These are phyloP conservation scores for Amanita muscaria DNA, from an alignment of 768 basidiomycete genomes.

Conservation along the genomic window DNA sequence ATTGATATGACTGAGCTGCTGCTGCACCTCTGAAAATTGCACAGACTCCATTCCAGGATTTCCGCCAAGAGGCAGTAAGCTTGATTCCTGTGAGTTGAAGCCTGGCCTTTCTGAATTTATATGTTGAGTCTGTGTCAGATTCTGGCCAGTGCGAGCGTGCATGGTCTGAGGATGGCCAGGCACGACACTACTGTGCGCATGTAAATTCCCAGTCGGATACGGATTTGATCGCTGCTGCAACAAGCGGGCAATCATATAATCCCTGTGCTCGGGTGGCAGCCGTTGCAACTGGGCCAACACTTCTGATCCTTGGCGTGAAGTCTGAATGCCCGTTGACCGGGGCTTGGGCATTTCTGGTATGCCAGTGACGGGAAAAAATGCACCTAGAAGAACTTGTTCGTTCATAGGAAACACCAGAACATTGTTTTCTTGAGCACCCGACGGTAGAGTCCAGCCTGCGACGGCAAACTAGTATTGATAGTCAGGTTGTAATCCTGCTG, in stretches of 20 bases:
- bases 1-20: not conserved
- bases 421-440: constrained; percentile 33
- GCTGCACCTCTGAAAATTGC: too few species aligned
- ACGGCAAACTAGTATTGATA: constrained; percentile 35
- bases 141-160: not conserved
- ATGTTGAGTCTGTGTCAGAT: not conserved
- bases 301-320: constrained; percentile 11
- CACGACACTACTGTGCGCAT: not conserved
- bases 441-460: constrained; percentile 39
- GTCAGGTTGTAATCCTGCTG: constrained; percentile 1
- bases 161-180: not conserved
- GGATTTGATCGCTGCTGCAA: constrained; percentile 5
- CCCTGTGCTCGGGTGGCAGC: constrained; percentile 20
- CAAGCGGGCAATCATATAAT: constrained; percentile 9
- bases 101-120: not conserved
- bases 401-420: constrained; percentile 38
- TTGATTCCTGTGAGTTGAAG: not conserved
- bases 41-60: not conserved
- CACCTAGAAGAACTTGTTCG: constrained; percentile 28
- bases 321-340: constrained; percentile 1
- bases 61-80: not conserved
- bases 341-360: constrained; percentile 41
- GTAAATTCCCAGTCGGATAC: not conserved
- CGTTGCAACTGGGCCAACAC: constrained; percentile 16
- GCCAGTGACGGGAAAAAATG: constrained; percentile 42